Evolutionary conservation across 106 monocot genomes (phyloP).

Genomic region (Dendrobium catenatum): DNA sequence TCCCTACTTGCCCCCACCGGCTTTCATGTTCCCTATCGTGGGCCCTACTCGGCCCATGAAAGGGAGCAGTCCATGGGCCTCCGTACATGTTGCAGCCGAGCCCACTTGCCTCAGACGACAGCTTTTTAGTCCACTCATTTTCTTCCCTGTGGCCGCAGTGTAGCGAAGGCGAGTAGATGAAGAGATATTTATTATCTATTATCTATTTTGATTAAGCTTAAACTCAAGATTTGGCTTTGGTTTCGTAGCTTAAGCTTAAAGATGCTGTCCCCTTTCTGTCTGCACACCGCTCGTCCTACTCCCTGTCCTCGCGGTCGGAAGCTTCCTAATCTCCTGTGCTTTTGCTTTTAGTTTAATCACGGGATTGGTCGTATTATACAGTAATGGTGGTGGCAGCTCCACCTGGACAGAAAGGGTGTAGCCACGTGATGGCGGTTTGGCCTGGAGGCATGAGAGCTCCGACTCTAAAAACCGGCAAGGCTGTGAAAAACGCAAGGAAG

Average conservation of each 20-base stretch:
- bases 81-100: too few species aligned
- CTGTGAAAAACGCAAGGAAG: neutral
- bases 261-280: neutral
- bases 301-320: slow-evolving; percentile 2
- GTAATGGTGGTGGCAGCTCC: neutral
- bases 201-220: neutral
- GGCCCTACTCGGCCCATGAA: neutral
- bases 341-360: neutral
- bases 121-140: neutral
- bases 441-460: neutral
- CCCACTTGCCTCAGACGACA: neutral
- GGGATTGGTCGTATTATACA: neutral
- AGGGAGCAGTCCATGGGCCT: neutral
- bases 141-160: neutral
- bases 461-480: neutral
- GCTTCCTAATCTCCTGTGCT: neutral
- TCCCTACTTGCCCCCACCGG: neutral
- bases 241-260: neutral
- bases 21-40: neutral
- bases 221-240: neutral
- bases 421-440: neutral
- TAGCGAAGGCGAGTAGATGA: neutral
- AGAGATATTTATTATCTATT: neutral
- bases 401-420: slow-evolving; percentile 1
- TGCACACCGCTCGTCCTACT: neutral